Conservation (phyloP, 2,329 filamentous ascomycete genomes). For the Chaetomium olivaceum region DNA sequence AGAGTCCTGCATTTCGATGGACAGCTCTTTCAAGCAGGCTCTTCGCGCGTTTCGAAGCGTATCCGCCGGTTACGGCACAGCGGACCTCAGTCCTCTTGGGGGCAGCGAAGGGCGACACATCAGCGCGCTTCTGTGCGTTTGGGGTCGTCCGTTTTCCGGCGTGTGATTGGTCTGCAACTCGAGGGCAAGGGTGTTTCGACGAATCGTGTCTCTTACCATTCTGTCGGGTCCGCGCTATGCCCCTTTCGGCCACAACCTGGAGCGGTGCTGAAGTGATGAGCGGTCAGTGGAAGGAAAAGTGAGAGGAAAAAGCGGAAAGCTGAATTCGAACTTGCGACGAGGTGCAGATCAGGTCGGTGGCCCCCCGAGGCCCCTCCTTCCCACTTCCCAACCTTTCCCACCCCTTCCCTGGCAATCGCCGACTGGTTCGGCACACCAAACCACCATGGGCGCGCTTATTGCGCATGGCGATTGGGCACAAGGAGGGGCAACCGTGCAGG, state of each 20-base stretch:
- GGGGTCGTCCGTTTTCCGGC: background rate
- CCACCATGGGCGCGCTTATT: slow-evolving; percentile 21
- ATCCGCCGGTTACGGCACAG: slow-evolving; percentile 22
- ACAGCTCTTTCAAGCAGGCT: slow-evolving; percentile 18
- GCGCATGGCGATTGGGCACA: slow-evolving; percentile 15
- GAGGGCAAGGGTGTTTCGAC: background rate
- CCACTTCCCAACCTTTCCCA: background rate
- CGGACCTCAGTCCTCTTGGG: slow-evolving; percentile 6
- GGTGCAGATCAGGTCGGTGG: slow-evolving; percentile 3
- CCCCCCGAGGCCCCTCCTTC: background rate
- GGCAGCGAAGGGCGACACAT: background rate
- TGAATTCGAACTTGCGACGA: background rate
- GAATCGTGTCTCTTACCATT: slow-evolving; percentile 9
- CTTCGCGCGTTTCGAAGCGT: slow-evolving; percentile 22
- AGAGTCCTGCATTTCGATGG: background rate
- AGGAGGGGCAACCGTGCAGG: slow-evolving; percentile 8
- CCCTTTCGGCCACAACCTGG: background rate
- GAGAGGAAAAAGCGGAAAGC: background rate
- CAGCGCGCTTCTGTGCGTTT: slow-evolving; percentile 9
- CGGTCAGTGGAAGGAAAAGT: slow-evolving; percentile 1
- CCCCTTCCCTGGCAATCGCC: slow-evolving; percentile 2
- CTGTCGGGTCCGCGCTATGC: slow-evolving; percentile 20
- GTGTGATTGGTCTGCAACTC: slow-evolving; percentile 14
- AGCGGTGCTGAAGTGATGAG: background rate
- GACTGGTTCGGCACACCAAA: background rate